phyloP scores from a whole-genome alignment of 2,329 filamentous ascomycete genomes.

The Claviceps maximensis region DNA sequence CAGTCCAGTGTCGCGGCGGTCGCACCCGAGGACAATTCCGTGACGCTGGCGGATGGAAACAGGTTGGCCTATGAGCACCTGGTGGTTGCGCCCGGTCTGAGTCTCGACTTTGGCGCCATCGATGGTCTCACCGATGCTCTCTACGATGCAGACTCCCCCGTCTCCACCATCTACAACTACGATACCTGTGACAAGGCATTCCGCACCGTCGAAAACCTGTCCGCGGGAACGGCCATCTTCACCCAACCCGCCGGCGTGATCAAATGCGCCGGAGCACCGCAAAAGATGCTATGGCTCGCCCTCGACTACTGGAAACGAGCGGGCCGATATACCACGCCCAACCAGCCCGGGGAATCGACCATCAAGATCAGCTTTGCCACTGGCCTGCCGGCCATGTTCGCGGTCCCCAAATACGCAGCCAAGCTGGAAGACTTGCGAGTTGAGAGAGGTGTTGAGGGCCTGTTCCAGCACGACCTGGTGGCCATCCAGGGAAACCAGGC shows the following conservation, averaged over 20 bases:
- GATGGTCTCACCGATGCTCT: conserved; percentile 45
- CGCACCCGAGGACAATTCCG: conserved; percentile 39
- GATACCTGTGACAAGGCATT: conserved; percentile 42
- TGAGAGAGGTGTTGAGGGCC: conserved; percentile 41
- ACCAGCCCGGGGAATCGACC: conserved; percentile 22
- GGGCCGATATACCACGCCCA: conserved; percentile 31
- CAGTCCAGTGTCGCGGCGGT: conserved; percentile 36
- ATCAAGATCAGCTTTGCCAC: conserved; percentile 44
- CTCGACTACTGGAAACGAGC: conserved; percentile 43
- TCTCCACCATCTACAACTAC: conserved; percentile 46
- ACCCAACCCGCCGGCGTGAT: conserved; percentile 44
- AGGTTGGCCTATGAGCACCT: conserved; percentile 50
- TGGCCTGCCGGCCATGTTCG: conserved; percentile 43
- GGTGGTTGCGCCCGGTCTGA: conserved; percentile 46
- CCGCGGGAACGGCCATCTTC: conserved; percentile 41
- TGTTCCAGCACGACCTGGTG: conserved; percentile 45
- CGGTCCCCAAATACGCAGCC: conserved; percentile 45
- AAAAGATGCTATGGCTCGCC: conserved; percentile 51
- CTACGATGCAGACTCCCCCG: conserved; percentile 29
- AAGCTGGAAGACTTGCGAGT: conserved; percentile 38
- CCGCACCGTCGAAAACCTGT: conserved; percentile 30
- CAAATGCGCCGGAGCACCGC: conserved; percentile 49
- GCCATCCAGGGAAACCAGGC: conserved; percentile 39
- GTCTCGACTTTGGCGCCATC: conserved; percentile 35
- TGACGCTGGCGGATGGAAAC: conserved; percentile 42